These are phyloP conservation scores for Blastobotrys capitulatus DNA, from an alignment of 1,139 yeast species.

Conservation along the genomic window DNA sequence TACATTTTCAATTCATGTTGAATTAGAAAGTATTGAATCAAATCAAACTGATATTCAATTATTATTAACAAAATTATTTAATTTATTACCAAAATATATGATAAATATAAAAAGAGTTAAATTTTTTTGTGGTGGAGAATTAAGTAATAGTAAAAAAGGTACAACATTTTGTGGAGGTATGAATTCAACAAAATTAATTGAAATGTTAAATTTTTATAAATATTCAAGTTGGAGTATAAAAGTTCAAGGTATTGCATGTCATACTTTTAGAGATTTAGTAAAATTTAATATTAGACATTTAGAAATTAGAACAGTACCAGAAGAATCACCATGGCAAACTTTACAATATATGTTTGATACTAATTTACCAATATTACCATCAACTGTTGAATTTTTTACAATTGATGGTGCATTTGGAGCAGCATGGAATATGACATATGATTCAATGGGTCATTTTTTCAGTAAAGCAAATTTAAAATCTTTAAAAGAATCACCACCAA, in stretches of 20 bases:
- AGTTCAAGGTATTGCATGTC: constrained; percentile 7
- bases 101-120: neutral
- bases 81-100: constrained; percentile 3
- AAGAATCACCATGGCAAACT: constrained; percentile 9
- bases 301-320: constrained; percentile 4
- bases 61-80: neutral
- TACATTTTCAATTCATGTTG: constrained; percentile 4
- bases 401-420: constrained; percentile 11
- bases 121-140: constrained; percentile 8
- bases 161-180: constrained; percentile 6
- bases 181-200: neutral
- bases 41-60: neutral
- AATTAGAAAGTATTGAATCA: neutral
- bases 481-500: constrained; percentile 8
- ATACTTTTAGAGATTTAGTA: constrained; percentile 1
- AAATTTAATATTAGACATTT: constrained; percentile 1
- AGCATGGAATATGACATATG: constrained; percentile 7
- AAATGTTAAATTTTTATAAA: neutral
- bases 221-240: constrained; percentile 3
- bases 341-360: constrained; percentile 8
- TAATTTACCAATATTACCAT: neutral
- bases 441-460: constrained; percentile 7
- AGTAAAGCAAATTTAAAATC: neutral
- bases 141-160: constrained; percentile 1
- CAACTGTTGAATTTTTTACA: constrained; percentile 3